Evolutionary conservation across 176 grass and related monocot genomes (phyloP).

Genomic region (Triticum timopheevii): DNA sequence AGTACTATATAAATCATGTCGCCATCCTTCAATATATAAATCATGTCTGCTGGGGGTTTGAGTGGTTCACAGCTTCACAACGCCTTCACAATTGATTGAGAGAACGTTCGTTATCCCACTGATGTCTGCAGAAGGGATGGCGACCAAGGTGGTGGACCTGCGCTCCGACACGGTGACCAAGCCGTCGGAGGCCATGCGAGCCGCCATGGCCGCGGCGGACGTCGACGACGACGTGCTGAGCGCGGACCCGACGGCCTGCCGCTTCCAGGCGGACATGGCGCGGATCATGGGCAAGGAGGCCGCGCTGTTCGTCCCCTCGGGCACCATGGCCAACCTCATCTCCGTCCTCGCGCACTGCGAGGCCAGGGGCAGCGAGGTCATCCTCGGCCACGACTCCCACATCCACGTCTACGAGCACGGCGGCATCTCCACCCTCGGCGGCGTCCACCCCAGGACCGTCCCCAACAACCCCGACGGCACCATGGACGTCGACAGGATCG

Average conservation of each 20-base stretch:
- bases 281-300: slow-evolving; percentile 70
- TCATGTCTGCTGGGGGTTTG: background rate
- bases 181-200: slow-evolving; percentile 71
- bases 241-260: slow-evolving; percentile 58
- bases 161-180: slow-evolving; percentile 93
- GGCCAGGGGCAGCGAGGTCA: slow-evolving; percentile 73
- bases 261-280: slow-evolving; percentile 67
- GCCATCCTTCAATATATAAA: too few relatives aligned
- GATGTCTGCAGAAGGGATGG: slow-evolving; percentile 14
- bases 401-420: slow-evolving; percentile 91
- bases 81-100: background rate
- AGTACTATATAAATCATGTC: background rate
- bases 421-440: slow-evolving; percentile 79
- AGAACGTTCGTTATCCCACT: too few relatives aligned
- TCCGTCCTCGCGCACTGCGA: slow-evolving; percentile 45
- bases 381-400: slow-evolving; percentile 74
- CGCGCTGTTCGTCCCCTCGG: slow-evolving; percentile 85
- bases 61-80: background rate
- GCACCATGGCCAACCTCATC: slow-evolving; percentile 94
- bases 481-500: slow-evolving; percentile 71
- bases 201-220: slow-evolving; percentile 77
- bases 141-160: slow-evolving; percentile 65
- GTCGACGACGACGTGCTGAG: slow-evolving; percentile 90
- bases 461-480: slow-evolving; percentile 77
- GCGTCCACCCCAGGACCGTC: slow-evolving; percentile 67